These are phyloP conservation scores for Hortaea sp. DNA, from an alignment of 2,329 filamentous ascomycete genomes.

Conservation along the genomic window DNA sequence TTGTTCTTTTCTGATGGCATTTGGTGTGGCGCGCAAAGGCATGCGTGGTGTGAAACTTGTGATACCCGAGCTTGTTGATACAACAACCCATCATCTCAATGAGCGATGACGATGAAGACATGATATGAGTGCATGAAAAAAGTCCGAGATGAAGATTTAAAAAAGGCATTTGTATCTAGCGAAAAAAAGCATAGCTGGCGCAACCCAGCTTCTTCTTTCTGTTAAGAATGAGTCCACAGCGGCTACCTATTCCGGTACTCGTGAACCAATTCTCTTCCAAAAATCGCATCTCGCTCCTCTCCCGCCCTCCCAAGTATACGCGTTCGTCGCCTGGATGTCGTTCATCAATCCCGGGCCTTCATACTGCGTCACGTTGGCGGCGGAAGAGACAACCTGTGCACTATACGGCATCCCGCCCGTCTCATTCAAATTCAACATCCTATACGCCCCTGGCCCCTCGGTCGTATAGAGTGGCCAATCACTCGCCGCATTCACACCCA, in stretches of 20 bases:
- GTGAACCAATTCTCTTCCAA: conserved; percentile 27
- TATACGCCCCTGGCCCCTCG: conserved; percentile 16
- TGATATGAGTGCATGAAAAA: background rate
- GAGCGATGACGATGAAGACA: background rate
- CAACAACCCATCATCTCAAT: background rate
- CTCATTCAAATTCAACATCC: conserved; percentile 37
- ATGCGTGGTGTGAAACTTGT: background rate
- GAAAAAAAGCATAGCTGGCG: background rate
- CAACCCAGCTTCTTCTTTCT: background rate
- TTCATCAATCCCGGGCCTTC: conserved; percentile 28
- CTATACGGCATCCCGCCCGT: conserved; percentile 25
- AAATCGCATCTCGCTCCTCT: conserved; percentile 38
- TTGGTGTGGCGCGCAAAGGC: too few species aligned
- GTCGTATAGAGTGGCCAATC: conserved; percentile 19
- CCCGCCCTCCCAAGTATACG: conserved; percentile 39
- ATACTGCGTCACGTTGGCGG: conserved; percentile 14
- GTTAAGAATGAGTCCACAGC: too few species aligned
- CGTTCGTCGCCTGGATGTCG: conserved; percentile 33
- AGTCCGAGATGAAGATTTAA: too few species aligned
- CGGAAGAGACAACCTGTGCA: conserved; percentile 2
- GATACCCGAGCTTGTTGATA: conserved; percentile 2
- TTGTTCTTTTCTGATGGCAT: too few species aligned
- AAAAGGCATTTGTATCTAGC: background rate
- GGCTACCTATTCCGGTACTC: conserved; percentile 17
- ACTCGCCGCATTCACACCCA: conserved; percentile 3